Base-by-base conservation (phyloP, 2,329 filamentous ascomycete genomes). In the Monilinia fructicola region DNA sequence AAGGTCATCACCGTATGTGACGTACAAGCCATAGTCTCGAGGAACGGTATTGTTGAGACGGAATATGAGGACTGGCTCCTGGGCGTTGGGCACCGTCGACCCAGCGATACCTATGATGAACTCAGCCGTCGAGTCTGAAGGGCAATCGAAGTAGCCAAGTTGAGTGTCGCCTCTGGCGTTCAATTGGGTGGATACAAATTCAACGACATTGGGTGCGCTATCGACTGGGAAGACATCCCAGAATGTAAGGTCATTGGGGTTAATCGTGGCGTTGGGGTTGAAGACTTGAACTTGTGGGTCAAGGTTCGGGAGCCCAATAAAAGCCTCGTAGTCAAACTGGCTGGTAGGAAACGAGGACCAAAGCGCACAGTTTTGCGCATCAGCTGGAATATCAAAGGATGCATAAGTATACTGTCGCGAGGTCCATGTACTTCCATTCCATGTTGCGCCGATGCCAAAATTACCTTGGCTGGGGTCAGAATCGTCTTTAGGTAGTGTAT, bases 381-480 rank as follows among this genome's bases (percentile, higher is more conserved):
- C 40, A 9, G 10, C 55, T 46, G 40, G 55, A 21, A 59, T 44
- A 2, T 46, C 40, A 46, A 59, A 59, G 28, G 40, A 59, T 28
- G 26, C 55, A 59, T 59, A 59, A 5, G 55, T 59, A 11, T 59
- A 59, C n/a, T 59, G 23, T 6, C 40, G 40, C 26, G 55, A 59
- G 40, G 55, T 31, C 40, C 55, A 59, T 31, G 40, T 40, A 21
- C 16, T 59, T 31, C 40, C 40, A n/a, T 59, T 44, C 55, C 55
- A 59, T n/a, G 55, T 59, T 59, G 55, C 26, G n/a, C 55, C 55
- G 18, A 59, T 59, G 26, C 40, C 55, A 31, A 46, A 44, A 31
- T 59, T 31, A 28, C 55, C 55, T 59, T 59, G 38, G 9, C 18
- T 26, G 16, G 38, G 54, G 16, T 56, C 54, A 16, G 54, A 56